phyloP scores from a whole-genome alignment of 2,329 filamentous ascomycete genomes.

The Grosmannia huntii region DNA sequence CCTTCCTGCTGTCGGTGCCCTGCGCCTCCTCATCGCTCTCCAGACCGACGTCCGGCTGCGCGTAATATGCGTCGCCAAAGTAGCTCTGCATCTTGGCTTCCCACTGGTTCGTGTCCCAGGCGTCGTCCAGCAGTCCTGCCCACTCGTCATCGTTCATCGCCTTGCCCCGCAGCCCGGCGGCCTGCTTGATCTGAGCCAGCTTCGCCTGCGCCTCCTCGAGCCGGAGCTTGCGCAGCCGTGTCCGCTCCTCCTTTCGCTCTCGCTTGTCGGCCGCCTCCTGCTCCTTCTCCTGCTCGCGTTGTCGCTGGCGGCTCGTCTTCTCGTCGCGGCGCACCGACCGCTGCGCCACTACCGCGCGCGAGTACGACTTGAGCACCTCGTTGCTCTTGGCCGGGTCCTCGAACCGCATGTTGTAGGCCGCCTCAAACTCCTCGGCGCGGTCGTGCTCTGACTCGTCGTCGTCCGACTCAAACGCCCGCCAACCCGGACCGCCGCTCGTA shows the following conservation, averaged over 20 bases:
- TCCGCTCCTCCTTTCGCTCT: slow-evolving; percentile 66
- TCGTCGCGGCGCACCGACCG: slow-evolving; percentile 82
- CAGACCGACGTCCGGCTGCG: slow-evolving; percentile 46
- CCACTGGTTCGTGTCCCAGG: slow-evolving; percentile 84
- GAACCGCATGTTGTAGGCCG: slow-evolving; percentile 91
- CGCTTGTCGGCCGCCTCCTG: slow-evolving; percentile 68
- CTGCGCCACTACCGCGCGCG: slow-evolving; percentile 69
- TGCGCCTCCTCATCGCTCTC: slow-evolving; percentile 22
- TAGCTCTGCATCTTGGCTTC: slow-evolving; percentile 77
- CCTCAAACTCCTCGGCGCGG: slow-evolving; percentile 75
- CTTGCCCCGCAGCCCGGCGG: slow-evolving; percentile 65
- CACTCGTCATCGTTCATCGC: slow-evolving; percentile 63
- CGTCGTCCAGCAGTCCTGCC: slow-evolving; percentile 70
- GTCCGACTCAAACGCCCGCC: slow-evolving; percentile 82
- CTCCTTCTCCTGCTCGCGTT: slow-evolving; percentile 64
- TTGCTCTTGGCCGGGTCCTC: slow-evolving; percentile 84
- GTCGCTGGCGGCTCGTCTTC: slow-evolving; percentile 60
- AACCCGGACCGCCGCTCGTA: slow-evolving; percentile 34
- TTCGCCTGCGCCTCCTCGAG: slow-evolving; percentile 84
- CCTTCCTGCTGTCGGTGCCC: slow-evolving; percentile 24
- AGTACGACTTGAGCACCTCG: slow-evolving; percentile 76
- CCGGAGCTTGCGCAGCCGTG: slow-evolving; percentile 73
- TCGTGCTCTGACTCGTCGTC: slow-evolving; percentile 69
- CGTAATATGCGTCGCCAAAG: slow-evolving; percentile 89
- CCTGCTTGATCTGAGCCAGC: slow-evolving; percentile 76